Percentiles rank a stretch among this genome's conserved stretches.
These are phyloP conservation scores for Apium graveolens DNA, from an alignment of 129 eudicot species.

Conservation along the genomic window DNA sequence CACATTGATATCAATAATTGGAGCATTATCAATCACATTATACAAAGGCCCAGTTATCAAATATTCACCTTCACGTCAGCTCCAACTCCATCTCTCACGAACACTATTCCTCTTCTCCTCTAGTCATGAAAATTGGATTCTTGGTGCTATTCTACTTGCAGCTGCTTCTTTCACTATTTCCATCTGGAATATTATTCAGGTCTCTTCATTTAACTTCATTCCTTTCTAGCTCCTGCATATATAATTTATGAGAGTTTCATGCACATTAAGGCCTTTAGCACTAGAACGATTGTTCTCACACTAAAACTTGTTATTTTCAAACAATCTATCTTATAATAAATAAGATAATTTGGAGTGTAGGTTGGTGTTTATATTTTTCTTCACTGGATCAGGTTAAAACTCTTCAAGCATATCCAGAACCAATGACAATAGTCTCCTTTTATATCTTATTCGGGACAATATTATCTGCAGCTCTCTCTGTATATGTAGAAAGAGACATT, in stretches of 20 bases:
- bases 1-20: conserved; percentile 43
- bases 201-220: conserved; percentile 1
- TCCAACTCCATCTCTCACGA: conserved; percentile 16
- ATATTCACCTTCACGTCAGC: conserved; percentile 27
- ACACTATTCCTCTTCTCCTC: conserved; percentile 49
- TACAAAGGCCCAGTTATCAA: conserved; percentile 58
- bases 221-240: background rate
- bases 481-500: conserved; percentile 46
- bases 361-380: background rate
- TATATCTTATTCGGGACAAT: conserved; percentile 63
- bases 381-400: conserved; percentile 38
- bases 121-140: conserved; percentile 52
- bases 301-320: no score
- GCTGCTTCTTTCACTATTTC: conserved; percentile 52
- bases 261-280: no score
- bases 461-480: conserved; percentile 43
- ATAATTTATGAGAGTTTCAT: background rate
- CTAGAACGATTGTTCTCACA: no score
- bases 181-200: conserved; percentile 76
- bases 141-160: conserved; percentile 59
- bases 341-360: background rate
- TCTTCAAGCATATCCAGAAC: conserved; percentile 46
- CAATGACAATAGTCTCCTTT: conserved; percentile 53
- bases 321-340: no score
- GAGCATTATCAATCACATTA: conserved; percentile 38